Percentiles rank a stretch among this genome's conserved stretches.
Evolutionary conservation across 2,329 filamentous ascomycete species (phyloP).

Genomic region (Fusarium nygamai): DNA sequence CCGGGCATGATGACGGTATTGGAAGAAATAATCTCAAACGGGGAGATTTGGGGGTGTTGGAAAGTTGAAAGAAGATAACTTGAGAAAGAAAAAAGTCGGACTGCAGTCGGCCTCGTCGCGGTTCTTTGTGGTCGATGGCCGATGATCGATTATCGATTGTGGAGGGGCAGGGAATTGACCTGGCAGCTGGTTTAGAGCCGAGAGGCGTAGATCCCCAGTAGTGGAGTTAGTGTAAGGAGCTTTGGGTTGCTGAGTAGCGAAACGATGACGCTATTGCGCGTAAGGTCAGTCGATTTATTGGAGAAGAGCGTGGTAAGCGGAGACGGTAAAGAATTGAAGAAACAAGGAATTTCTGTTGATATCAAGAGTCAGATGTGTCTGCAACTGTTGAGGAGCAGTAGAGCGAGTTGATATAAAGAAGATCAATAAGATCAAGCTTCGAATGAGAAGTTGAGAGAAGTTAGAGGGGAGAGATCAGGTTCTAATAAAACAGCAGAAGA

Average conservation of each 20-base stretch:
- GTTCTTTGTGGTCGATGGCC: slow-evolving; percentile 31
- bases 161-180: slow-evolving; percentile 43
- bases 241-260: slow-evolving; percentile 34
- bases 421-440: not conserved
- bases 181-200: slow-evolving; percentile 34
- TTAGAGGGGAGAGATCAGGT: slow-evolving; percentile 2
- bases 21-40: not conserved
- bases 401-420: not conserved
- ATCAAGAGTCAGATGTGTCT: not conserved
- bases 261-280: slow-evolving; percentile 44
- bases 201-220: slow-evolving; percentile 40
- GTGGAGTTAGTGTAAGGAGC: slow-evolving; percentile 44
- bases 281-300: slow-evolving; percentile 43
- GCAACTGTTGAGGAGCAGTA: not conserved
- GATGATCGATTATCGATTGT: slow-evolving; percentile 33
- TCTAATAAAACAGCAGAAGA: slow-evolving; percentile 14
- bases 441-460: not conserved
- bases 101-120: slow-evolving; percentile 25
- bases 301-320: slow-evolving; percentile 31
- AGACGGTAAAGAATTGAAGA: slow-evolving; percentile 19
- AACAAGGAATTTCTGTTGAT: slow-evolving; percentile 15
- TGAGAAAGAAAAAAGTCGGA: slow-evolving; percentile 6
- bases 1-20: slow-evolving; percentile 48
- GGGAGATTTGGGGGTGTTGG: not conserved
- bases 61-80: not conserved